Evolutionary conservation across 2,329 filamentous ascomycete genomes (phyloP).

Genomic region (Leptographium radiaticola): DNA sequence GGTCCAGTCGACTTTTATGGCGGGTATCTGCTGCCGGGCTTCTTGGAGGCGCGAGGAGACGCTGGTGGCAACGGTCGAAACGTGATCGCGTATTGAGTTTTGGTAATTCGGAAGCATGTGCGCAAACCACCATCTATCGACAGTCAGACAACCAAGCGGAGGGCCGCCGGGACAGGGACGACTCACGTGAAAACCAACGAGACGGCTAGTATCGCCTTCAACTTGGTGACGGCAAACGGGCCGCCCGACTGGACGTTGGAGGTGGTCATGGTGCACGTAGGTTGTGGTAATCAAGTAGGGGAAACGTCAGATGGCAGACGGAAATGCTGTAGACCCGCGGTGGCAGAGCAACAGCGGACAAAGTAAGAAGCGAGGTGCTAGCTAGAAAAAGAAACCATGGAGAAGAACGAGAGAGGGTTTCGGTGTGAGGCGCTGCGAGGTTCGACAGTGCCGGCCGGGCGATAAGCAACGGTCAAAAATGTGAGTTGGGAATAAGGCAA

Average conservation of each 20-base stretch:
- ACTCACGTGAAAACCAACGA: slow-evolving; percentile 27
- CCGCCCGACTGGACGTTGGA: slow-evolving; percentile 9
- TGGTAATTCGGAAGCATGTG: slow-evolving; percentile 29
- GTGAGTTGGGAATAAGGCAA: no score
- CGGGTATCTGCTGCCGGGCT: slow-evolving; percentile 25
- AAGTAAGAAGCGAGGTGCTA: background rate
- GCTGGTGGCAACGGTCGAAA: slow-evolving; percentile 17
- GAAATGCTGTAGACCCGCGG: background rate
- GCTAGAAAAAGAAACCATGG: background rate
- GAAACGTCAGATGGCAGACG: background rate
- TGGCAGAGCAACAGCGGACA: background rate
- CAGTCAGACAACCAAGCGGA: background rate
- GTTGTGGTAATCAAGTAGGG: background rate
- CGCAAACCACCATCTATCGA: slow-evolving; percentile 33
- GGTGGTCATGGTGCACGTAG: slow-evolving; percentile 10
- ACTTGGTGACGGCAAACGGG: slow-evolving; percentile 21
- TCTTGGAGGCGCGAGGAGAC: slow-evolving; percentile 25
- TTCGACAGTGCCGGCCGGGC: no score
- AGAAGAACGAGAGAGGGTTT: background rate
- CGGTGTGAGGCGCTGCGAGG: no score
- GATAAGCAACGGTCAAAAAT: no score
- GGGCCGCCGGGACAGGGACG: background rate
- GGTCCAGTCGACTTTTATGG: slow-evolving; percentile 27
- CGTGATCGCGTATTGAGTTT: slow-evolving; percentile 25
- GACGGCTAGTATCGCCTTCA: slow-evolving; percentile 20